Evolutionary conservation across 208 protist species (phyloP).

Genomic region (Naegleria fowleri): DNA sequence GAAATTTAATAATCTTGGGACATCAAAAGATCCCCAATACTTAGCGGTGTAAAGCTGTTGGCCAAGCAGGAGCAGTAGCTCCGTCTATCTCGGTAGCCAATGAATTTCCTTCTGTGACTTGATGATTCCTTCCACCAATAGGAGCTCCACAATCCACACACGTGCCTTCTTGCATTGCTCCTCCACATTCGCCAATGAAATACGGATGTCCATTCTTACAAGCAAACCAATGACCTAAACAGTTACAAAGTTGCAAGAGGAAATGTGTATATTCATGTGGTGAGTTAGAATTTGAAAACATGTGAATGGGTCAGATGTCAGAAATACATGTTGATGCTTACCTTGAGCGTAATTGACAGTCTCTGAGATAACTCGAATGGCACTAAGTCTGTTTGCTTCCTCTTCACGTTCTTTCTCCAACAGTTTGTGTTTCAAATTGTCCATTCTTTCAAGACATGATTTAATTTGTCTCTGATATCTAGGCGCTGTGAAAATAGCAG

Average conservation of each 20-base stretch:
- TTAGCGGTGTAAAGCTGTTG: background rate
- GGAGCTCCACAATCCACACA: slow-evolving; percentile 47
- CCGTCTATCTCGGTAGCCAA: background rate
- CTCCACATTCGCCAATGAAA: slow-evolving; percentile 55
- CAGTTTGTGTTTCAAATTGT: slow-evolving; percentile 22
- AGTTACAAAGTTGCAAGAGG: slow-evolving; percentile 26
- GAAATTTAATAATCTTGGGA: too few relatives aligned
- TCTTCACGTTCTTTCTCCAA: slow-evolving; percentile 3
- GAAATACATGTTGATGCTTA: too few relatives aligned
- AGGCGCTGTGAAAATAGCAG: slow-evolving; percentile 27
- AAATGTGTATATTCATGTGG: slow-evolving; percentile 26
- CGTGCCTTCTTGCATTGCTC: slow-evolving; percentile 42
- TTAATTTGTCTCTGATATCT: slow-evolving; percentile 23
- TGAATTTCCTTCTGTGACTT: background rate
- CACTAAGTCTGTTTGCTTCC: slow-evolving; percentile 25
- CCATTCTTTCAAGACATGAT: background rate
- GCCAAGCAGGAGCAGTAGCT: background rate
- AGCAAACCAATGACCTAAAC: slow-evolving; percentile 37
- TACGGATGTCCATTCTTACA: slow-evolving; percentile 47
- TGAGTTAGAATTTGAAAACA: too few relatives aligned
- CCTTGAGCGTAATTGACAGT: too few relatives aligned
- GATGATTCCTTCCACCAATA: slow-evolving; percentile 42
- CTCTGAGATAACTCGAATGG: background rate
- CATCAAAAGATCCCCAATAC: too few relatives aligned
- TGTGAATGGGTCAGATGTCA: too few relatives aligned